phyloP scores from a whole-genome alignment of 495 filamentous ascomycete species.

The Xylaria nigripes region DNA sequence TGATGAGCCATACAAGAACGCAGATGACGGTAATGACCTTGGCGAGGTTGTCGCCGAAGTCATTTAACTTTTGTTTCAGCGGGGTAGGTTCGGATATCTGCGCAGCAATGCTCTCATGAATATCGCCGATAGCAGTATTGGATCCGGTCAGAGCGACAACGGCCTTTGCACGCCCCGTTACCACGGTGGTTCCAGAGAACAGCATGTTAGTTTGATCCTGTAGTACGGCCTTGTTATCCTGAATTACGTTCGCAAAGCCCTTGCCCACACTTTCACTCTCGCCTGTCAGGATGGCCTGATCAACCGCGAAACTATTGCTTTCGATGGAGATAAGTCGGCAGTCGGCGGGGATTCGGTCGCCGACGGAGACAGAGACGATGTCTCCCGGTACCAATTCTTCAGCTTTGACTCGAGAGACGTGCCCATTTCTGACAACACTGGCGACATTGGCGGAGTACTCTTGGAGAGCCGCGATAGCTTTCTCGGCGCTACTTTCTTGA shows the following conservation, averaged over 20 bases:
- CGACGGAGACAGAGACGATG: slow-evolving; percentile 79
- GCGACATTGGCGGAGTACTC: slow-evolving; percentile 99
- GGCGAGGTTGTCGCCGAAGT: slow-evolving; percentile 92
- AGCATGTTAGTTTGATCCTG: slow-evolving; percentile 98
- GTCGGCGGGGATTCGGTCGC: slow-evolving; percentile 94
- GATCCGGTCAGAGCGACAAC: slow-evolving; percentile 86
- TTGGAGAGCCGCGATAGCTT: slow-evolving; percentile 95
- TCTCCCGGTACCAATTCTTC: slow-evolving; percentile 96
- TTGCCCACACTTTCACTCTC: slow-evolving; percentile 97
- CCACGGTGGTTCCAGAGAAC: slow-evolving; percentile 96
- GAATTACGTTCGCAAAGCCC: slow-evolving; percentile 53
- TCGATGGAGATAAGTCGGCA: slow-evolving; percentile 84
- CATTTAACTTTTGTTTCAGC: slow-evolving; percentile 95
- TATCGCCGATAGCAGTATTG: slow-evolving; percentile 94
- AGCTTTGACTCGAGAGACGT: slow-evolving; percentile 70
- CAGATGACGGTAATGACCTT: slow-evolving; percentile 99
- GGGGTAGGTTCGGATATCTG: slow-evolving; percentile 98
- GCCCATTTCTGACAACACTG: slow-evolving; percentile 77
- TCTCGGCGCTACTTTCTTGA: slow-evolving; percentile 97
- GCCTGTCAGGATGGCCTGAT: slow-evolving; percentile 96
- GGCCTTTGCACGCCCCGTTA: slow-evolving; percentile 87
- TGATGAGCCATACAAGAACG: slow-evolving; percentile 95
- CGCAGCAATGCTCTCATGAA: slow-evolving; percentile 95
- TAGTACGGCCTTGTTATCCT: slow-evolving; percentile 81
- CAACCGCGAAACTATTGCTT: slow-evolving; percentile 93